Base-by-base conservation (phyloP, 345 rosid genomes). In the Populus ilicifolia region DNA sequence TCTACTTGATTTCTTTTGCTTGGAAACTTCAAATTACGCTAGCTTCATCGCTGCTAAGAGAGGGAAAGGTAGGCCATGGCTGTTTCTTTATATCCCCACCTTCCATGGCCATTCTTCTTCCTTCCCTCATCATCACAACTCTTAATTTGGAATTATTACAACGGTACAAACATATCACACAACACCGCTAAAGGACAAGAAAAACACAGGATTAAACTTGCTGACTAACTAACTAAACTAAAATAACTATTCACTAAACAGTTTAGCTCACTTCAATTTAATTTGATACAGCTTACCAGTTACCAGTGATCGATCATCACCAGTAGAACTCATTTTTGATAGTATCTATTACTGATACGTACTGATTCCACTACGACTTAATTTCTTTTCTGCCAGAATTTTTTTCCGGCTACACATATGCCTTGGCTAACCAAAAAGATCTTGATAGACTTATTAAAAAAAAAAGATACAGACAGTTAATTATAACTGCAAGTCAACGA, bases 51-150 rank as follows among this genome's bases (percentile, higher is more conserved):
- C 18, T 30, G 9, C 3, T 9, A 48, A 43, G 36, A 8, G 14
- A 10, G 21, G 56, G 30, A 70, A 27, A 33, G 71, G 80, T 75
- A 79, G 75, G 83, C 81, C 79, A 76, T 76, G 30, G 54, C 29
- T 78, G 76, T 72, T 72, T n/a, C 71, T 36, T 41, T 43, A 77
- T 29, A 61, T 9, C 39, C 27, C 46, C 17, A 43, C 11, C 46
- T 48, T 25, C 72, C 46, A 66, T 20, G 9, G 6, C 38, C 50
- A 30, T 2, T 64, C 3, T 69, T 23, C 23, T 38, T 6, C 64
- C 30, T 70, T 74, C 18, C 76, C 48, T 39, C 61, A 5, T 73
- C 73, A 67, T 69, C 44, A 23, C 38, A 54, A 25, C 71, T 33
- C 33, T 3, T 35, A 23, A 30, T 27, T n/a, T 65, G 52, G 3